A percentile compares a stretch with the other conserved stretches of the same genome.
Evolutionary conservation across 345 rosid genomes (phyloP).

Genomic region (Litchi chinensis): DNA sequence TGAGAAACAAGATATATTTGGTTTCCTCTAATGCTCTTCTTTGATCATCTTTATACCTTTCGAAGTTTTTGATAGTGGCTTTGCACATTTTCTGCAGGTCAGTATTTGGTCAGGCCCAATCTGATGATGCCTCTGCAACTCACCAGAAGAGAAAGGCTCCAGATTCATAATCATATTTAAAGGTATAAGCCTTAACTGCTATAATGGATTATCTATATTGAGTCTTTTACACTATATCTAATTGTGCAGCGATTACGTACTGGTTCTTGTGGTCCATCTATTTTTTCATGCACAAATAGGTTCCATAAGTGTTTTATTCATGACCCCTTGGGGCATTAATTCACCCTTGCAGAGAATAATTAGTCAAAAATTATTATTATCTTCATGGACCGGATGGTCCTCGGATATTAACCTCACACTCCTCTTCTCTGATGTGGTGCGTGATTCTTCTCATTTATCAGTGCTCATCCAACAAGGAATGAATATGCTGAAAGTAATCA

Average conservation of each 20-base stretch:
- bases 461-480: not conserved
- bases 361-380: not conserved
- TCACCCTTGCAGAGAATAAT: not conserved
- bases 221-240: not conserved
- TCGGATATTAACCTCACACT: too few species aligned
- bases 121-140: constrained; percentile 49
- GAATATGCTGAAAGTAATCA: not conserved
- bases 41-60: not conserved
- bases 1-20: not conserved
- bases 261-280: not conserved
- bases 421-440: not conserved
- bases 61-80: not conserved
- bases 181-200: constrained; percentile 1
- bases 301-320: not conserved
- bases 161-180: constrained; percentile 37
- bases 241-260: not conserved
- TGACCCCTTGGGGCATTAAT: not conserved
- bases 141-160: constrained; percentile 73
- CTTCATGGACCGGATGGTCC: not conserved
- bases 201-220: not conserved
- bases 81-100: constrained; percentile 50
- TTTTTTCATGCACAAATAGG: not conserved
- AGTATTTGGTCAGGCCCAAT: constrained; percentile 78
- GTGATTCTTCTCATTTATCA: not conserved
- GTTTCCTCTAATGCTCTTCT: not conserved